Conservation (phyloP, 495 filamentous ascomycete species). For the Massariosphaeria phaeospora region DNA sequence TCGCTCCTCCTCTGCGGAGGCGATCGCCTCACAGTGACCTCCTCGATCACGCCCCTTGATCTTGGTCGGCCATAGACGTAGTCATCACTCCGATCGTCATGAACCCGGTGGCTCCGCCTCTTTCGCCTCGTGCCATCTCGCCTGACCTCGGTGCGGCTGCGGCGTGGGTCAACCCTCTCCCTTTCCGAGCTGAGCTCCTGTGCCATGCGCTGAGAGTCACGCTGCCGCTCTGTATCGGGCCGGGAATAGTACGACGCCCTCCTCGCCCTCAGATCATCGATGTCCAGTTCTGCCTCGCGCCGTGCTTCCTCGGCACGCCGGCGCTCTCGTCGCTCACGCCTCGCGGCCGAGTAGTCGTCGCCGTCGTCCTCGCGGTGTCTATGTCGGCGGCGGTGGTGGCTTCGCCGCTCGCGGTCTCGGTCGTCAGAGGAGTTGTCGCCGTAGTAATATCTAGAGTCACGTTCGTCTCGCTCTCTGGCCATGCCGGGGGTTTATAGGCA, state of each 20-base stretch:
- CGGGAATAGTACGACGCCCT: slow-evolving; percentile 17
- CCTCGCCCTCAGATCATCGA: slow-evolving; percentile 24
- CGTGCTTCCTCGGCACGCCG: slow-evolving; percentile 15
- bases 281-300: slow-evolving; percentile 17
- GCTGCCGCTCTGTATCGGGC: slow-evolving; percentile 12
- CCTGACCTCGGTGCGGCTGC: slow-evolving; percentile 20
- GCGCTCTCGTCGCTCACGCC: slow-evolving; percentile 18
- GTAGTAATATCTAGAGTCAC: slow-evolving; percentile 22
- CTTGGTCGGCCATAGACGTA: slow-evolving; percentile 29
- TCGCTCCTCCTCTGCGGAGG: slow-evolving; percentile 16
- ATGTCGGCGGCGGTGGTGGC: slow-evolving; percentile 19
- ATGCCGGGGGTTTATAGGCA: slow-evolving; percentile 12
- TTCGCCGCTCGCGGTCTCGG: slow-evolving; percentile 17
- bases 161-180: slow-evolving; percentile 14
- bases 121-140: slow-evolving; percentile 17
- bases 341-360: slow-evolving; percentile 17
- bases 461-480: slow-evolving; percentile 18
- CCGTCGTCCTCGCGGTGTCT: slow-evolving; percentile 19
- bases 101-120: slow-evolving; percentile 13
- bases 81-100: slow-evolving; percentile 20
- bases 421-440: slow-evolving; percentile 18
- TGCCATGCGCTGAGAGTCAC: slow-evolving; percentile 27
- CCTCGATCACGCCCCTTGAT: slow-evolving; percentile 17
- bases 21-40: slow-evolving; percentile 13
- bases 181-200: slow-evolving; percentile 21